A percentile compares a stretch with the other conserved stretches of the same genome.
Conservation (phyloP, 78 protist species). For the Dictyostelium intermedium region DNA sequence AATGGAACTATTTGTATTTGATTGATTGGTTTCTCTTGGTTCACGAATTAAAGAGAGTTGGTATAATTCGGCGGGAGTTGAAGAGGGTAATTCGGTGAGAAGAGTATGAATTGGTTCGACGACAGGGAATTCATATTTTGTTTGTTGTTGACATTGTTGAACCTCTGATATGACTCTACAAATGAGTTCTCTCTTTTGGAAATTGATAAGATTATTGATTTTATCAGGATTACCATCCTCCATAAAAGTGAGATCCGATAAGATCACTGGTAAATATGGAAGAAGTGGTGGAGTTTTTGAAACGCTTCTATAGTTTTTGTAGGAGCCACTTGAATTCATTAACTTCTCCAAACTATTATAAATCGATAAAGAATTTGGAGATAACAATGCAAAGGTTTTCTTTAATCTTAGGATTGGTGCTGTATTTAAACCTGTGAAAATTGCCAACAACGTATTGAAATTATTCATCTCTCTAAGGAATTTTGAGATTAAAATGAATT, state of each 20-base stretch:
- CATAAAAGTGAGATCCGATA: conserved; percentile 84
- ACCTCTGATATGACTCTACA: conserved; percentile 73
- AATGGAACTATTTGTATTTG: not conserved
- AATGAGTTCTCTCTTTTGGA: conserved; percentile 79
- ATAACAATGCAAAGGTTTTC: conserved; percentile 61
- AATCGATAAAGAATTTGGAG: conserved; percentile 12
- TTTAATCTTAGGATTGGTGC: conserved; percentile 64
- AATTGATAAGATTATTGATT: conserved; percentile 71
- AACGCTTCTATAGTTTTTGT: conserved; percentile 51
- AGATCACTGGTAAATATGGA: conserved; percentile 69
- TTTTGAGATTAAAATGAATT: conserved; percentile 69
- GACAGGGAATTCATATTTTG: conserved; percentile 68
- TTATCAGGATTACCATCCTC: conserved; percentile 89
- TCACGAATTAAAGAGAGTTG: conserved; percentile 62
- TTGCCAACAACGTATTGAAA: conserved; percentile 74
- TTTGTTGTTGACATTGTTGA: conserved; percentile 34
- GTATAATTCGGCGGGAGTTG: conserved; percentile 52
- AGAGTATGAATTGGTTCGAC: conserved; percentile 84
- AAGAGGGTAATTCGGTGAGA: conserved; percentile 76
- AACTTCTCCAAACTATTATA: conserved; percentile 59
- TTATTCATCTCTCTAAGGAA: conserved; percentile 70
- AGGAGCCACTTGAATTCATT: conserved; percentile 68
- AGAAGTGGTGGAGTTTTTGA: conserved; percentile 37
- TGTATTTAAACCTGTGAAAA: conserved; percentile 80
- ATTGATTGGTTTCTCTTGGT: conserved; percentile 26